Conservation (phyloP, 2,329 filamentous ascomycete genomes). For the Elsinoe arachidis region DNA sequence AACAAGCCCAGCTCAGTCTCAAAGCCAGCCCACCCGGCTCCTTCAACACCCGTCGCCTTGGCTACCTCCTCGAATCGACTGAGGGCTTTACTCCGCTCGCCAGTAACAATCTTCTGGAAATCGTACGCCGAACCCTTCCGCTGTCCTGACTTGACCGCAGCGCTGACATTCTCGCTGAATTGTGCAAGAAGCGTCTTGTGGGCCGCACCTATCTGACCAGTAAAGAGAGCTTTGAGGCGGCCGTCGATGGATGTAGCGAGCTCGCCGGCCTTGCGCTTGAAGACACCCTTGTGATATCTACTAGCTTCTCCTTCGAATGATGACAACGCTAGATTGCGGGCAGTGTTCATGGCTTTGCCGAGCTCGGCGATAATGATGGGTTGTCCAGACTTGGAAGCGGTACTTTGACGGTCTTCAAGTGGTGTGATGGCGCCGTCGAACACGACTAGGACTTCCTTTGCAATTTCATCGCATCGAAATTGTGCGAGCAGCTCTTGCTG, state of each 20-base stretch:
- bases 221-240: conserved; percentile 80
- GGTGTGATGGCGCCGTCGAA: conserved; percentile 79
- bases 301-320: conserved; percentile 87
- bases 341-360: conserved; percentile 61
- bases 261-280: conserved; percentile 73
- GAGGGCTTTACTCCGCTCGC: conserved; percentile 69
- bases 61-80: conserved; percentile 69
- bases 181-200: conserved; percentile 79
- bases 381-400: conserved; percentile 63
- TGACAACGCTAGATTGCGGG: conserved; percentile 64
- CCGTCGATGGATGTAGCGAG: conserved; percentile 78
- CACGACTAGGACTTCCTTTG: conserved; percentile 71
- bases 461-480: conserved; percentile 95
- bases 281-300: conserved; percentile 94
- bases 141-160: conserved; percentile 81
- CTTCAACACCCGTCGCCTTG: conserved; percentile 63
- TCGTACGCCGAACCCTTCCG: conserved; percentile 87
- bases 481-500: conserved; percentile 95
- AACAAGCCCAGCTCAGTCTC: conserved; percentile 70
- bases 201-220: conserved; percentile 76
- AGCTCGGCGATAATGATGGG: conserved; percentile 65
- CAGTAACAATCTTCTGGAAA: conserved; percentile 85
- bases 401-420: conserved; percentile 76
- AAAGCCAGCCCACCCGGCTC: conserved; percentile 81
- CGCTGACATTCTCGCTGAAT: conserved; percentile 81